Evolutionary conservation across 495 filamentous ascomycete genomes (phyloP).

Genomic region (Copromyces sp.): DNA sequence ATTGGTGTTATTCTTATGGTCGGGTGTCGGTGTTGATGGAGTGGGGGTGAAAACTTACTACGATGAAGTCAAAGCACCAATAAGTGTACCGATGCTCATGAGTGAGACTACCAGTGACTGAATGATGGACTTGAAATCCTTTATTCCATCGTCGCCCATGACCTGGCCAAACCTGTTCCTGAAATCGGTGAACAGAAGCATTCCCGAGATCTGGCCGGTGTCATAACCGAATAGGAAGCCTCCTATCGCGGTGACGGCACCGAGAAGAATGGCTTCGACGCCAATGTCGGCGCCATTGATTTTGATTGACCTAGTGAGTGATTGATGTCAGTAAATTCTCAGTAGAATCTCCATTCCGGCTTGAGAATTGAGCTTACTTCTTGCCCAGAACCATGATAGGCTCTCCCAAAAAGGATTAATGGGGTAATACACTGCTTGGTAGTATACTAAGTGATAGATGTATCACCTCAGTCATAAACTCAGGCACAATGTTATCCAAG

Average conservation of each 20-base stretch:
- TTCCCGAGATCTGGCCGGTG: conserved; percentile 50
- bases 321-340: neutral
- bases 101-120: conserved; percentile 33
- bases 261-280: conserved; percentile 25
- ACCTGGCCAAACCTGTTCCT: conserved; percentile 33
- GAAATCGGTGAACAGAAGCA: conserved; percentile 51
- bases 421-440: neutral
- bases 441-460: neutral
- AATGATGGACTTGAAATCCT: conserved; percentile 24
- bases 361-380: neutral
- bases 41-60: conserved; percentile 9
- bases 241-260: conserved; percentile 47
- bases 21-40: neutral
- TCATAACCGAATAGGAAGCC: conserved; percentile 71
- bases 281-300: conserved; percentile 28
- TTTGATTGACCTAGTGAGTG: conserved; percentile 16
- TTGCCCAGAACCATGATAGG: neutral
- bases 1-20: neutral
- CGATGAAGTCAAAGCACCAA: conserved; percentile 27
- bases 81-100: conserved; percentile 36
- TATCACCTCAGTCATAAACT: neutral
- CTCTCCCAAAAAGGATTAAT: neutral
- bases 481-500: neutral
- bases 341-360: neutral
- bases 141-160: conserved; percentile 11